Evolutionary conservation across 2,329 filamentous ascomycete genomes (phyloP).

Genomic region (Pseudocercospora vitis): DNA sequence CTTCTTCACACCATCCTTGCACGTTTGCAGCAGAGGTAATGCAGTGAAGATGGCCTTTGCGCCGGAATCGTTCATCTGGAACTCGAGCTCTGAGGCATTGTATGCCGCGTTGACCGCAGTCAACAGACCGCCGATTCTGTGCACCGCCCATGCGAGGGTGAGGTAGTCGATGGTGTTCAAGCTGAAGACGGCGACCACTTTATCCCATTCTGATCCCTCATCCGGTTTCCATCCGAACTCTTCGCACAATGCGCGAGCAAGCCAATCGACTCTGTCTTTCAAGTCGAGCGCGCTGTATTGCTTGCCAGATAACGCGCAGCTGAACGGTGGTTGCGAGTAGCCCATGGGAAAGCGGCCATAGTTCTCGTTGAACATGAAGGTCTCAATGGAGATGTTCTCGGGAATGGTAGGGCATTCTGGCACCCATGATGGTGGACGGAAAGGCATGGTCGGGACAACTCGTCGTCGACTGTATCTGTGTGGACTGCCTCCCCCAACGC

Average conservation of each 20-base stretch:
- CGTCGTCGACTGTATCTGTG: not conserved
- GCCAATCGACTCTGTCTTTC: conserved; percentile 62
- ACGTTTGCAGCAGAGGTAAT: conserved; percentile 62
- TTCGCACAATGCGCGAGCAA: conserved; percentile 68
- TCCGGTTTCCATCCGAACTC: conserved; percentile 71
- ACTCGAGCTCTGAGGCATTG: conserved; percentile 66
- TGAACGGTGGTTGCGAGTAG: conserved; percentile 69
- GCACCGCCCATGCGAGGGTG: conserved; percentile 70
- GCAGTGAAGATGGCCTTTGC: conserved; percentile 73
- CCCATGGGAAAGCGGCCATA: conserved; percentile 66
- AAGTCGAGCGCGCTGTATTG: conserved; percentile 65
- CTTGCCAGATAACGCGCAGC: conserved; percentile 69
- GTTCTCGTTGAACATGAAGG: conserved; percentile 74
- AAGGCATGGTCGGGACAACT: conserved; percentile 51
- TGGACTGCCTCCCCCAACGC: not conserved
- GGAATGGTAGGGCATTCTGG: conserved; percentile 66
- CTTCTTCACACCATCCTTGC: conserved; percentile 63
- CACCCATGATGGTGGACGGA: conserved; percentile 62
- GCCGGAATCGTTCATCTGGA: conserved; percentile 68
- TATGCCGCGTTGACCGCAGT: conserved; percentile 76
- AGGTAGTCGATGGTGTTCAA: conserved; percentile 81
- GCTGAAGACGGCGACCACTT: conserved; percentile 74
- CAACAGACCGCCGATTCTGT: conserved; percentile 71
- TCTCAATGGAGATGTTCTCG: conserved; percentile 70
- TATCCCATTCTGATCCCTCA: conserved; percentile 75